Percentiles rank a stretch among this genome's conserved stretches.
Conservation (phyloP, 2,329 filamentous ascomycete species). For the Cladorrhinum sp. region DNA sequence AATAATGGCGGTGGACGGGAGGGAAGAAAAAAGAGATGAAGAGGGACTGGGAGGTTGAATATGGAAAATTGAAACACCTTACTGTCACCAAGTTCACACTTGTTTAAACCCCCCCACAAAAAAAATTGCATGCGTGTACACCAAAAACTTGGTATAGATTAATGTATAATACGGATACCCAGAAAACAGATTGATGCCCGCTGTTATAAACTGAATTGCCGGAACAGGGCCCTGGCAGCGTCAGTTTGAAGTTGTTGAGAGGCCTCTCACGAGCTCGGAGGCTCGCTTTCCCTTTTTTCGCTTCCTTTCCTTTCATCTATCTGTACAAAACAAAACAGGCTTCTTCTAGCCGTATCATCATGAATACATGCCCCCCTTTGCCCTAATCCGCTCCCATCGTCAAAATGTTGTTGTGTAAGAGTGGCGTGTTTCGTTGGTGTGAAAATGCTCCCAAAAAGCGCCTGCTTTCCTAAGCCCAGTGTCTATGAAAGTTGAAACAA, state of each 20-base stretch:
- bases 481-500: background rate
- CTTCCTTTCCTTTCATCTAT: background rate
- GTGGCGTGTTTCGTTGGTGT: background rate
- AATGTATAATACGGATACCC: background rate
- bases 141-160: background rate
- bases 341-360: background rate
- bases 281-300: background rate
- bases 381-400: background rate
- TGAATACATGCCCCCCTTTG: background rate
- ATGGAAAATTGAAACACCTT: no score
- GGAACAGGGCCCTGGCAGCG: no score
- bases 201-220: background rate
- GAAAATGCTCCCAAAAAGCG: conserved; percentile 6
- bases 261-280: background rate
- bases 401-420: background rate
- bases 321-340: background rate
- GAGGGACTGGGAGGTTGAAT: no score
- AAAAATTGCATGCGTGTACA: background rate
- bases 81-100: no score
- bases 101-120: no score
- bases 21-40: no score
- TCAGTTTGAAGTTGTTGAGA: background rate
- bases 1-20: no score
- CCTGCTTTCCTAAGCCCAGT: background rate
- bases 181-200: background rate